phyloP scores from a whole-genome alignment of 768 basidiomycete species.

The Paxillus rubicundulus region DNA sequence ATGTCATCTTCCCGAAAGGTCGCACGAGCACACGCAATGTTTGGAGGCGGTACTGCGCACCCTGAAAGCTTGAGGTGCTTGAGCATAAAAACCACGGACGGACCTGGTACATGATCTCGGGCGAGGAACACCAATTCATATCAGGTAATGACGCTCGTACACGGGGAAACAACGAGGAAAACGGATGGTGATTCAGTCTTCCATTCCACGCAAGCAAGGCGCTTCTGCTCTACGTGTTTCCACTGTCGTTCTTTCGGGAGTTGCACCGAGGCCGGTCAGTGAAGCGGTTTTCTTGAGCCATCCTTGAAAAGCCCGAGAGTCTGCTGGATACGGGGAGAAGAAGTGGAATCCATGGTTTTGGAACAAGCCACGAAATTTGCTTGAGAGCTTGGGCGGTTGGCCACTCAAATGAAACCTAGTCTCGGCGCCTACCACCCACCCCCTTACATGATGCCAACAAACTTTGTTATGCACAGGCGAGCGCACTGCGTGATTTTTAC shows the following conservation, averaged over 20 bases:
- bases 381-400: no score
- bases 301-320: slow-evolving; percentile 39
- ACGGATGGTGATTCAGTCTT: slow-evolving; percentile 70
- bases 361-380: no score
- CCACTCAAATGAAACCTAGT: no score
- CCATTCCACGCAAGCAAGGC: slow-evolving; percentile 61
- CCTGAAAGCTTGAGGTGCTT: slow-evolving; percentile 81
- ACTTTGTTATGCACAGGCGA: no score
- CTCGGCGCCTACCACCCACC: no score
- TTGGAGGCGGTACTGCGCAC: slow-evolving; percentile 64
- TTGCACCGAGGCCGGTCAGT: slow-evolving; percentile 48
- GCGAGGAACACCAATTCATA: slow-evolving; percentile 7
- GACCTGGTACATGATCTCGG: slow-evolving; percentile 51
- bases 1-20: slow-evolving; percentile 82
- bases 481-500: no score
- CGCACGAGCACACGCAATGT: slow-evolving; percentile 84
- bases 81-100: slow-evolving; percentile 85
- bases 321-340: slow-evolving; percentile 22
- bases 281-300: slow-evolving; percentile 50
- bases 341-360: slow-evolving; percentile 29
- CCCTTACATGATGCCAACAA: no score
- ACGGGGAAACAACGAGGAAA: slow-evolving; percentile 8
- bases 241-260: slow-evolving; percentile 40
- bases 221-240: slow-evolving; percentile 36
- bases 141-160: slow-evolving; percentile 8